phyloP scores from a whole-genome alignment of 257 asterid species.

The Nicotiana undulata region DNA sequence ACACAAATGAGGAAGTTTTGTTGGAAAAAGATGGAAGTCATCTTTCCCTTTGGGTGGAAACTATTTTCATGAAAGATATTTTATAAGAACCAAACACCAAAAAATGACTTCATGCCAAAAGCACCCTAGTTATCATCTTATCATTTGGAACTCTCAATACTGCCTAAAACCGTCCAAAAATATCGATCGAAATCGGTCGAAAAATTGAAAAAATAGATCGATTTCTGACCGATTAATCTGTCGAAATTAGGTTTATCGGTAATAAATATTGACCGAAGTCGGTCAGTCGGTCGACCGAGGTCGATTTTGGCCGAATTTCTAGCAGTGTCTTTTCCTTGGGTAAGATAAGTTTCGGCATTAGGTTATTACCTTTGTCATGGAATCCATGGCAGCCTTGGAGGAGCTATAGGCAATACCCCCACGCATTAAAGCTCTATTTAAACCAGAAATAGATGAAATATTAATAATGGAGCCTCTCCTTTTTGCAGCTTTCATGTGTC shows the following conservation, averaged over 20 bases:
- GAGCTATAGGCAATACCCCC: conserved; percentile 48
- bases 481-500: conserved; percentile 28
- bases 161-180: too few species aligned
- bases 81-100: neutral
- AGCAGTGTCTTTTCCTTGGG: neutral
- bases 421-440: conserved; percentile 38
- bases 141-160: neutral
- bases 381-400: conserved; percentile 42
- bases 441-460: conserved; percentile 50
- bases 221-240: too few species aligned
- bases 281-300: too few species aligned
- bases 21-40: neutral
- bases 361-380: conserved; percentile 40
- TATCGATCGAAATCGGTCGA: too few species aligned
- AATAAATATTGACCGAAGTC: too few species aligned
- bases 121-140: neutral
- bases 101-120: neutral
- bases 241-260: too few species aligned
- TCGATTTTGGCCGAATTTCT: too few species aligned
- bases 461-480: conserved; percentile 47
- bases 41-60: neutral
- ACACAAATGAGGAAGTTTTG: too few species aligned
- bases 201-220: too few species aligned
- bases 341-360: neutral
- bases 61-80: neutral